Base-by-base conservation (phyloP, 192 early-diverging fungal genomes). In the Coemansia sp. region DNA sequence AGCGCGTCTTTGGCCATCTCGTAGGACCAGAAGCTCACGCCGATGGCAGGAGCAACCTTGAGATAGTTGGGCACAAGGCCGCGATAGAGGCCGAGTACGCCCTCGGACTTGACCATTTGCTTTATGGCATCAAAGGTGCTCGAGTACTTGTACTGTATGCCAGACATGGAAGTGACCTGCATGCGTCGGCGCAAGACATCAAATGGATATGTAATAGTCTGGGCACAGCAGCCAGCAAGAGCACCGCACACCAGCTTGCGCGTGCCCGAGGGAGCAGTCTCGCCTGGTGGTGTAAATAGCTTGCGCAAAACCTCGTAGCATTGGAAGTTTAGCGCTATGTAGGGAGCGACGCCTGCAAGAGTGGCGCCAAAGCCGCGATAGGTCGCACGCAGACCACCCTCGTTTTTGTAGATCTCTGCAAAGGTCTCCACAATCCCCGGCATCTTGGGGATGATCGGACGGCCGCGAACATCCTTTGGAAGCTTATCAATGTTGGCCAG, bases 1-100 rank as follows among this genome's bases (percentile, higher is more conserved):
- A 93, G 74, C 14, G 84, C 48, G 17, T 93, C 90, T 73, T 92
- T 92, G 67, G 86, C 89, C 72, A 88, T 77, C 69, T 94, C 93
- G 56, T 94, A 93, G 14, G 91, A 88, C 68, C 89, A 89, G 79
- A 94, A 92, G 53, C 90, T 90, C 41, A 94, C 90, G 64, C 89
- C 89, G 53, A 92, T 93, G 13, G 92, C 93, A 19, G 93, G 93
- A 0, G 89, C 92, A 3, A 94, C 91, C 70, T 94, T 94, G 36
- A 94, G 72, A 72, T 93, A 91, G 70, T 94, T 94, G 27, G 93
- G 91, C 41, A 92, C 77, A 71, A 93, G 83, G 27, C 93, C 93
- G 42, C 88, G 88, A 72, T 93, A 93, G 29, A 92, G 73, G 9
- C 90, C 91, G 14, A 80, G 74, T 6, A 89, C 61, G 48, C 93